phyloP scores from a whole-genome alignment of 148 eudicot genomes.

The Rhododendron vialii region DNA sequence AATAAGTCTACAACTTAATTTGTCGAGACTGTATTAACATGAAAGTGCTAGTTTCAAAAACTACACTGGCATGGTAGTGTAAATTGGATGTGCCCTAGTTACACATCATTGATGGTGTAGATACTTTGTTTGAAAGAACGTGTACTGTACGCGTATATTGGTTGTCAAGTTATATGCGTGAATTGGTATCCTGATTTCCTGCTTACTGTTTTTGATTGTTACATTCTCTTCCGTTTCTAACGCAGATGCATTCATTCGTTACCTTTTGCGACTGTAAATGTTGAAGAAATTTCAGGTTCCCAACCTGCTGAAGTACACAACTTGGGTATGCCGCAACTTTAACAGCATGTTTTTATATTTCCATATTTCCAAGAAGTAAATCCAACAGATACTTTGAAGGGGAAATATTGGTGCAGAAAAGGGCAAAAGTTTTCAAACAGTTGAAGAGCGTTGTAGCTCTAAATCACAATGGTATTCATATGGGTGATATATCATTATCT shows the following conservation, averaged over 20 bases:
- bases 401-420: not conserved
- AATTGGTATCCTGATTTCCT: not conserved
- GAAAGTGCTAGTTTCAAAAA: not conserved
- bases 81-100: not conserved
- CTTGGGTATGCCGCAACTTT: constrained; percentile 47
- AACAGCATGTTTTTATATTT: not conserved
- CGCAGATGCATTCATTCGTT: constrained; percentile 64
- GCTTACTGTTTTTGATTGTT: not conserved
- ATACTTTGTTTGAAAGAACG: not conserved
- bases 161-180: not conserved
- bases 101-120: not conserved
- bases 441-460: not conserved
- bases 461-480: not conserved
- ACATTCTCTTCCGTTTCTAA: not conserved
- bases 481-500: not conserved
- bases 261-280: constrained; percentile 76
- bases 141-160: not conserved
- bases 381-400: not conserved
- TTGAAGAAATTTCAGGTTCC: constrained; percentile 74
- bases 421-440: not conserved
- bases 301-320: constrained; percentile 88
- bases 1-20: not conserved
- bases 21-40: not conserved
- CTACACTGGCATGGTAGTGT: not conserved
- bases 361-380: not conserved